phyloP scores from a whole-genome alignment of 257 asterid genomes.

The Cinchona pubescens region DNA sequence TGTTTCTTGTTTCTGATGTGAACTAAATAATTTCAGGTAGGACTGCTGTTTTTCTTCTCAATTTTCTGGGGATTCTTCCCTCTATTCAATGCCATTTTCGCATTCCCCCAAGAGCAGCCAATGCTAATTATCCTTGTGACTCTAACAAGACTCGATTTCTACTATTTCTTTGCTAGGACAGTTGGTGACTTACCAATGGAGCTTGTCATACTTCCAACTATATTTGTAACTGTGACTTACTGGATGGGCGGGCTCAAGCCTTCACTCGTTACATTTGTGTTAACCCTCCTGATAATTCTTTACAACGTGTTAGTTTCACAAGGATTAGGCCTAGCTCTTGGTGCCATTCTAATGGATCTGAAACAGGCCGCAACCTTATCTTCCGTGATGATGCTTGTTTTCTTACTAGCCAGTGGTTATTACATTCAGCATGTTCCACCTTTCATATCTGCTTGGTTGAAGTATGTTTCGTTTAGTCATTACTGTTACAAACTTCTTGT shows the following conservation, averaged over 20 bases:
- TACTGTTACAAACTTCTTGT: slow-evolving; percentile 65
- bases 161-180: slow-evolving; percentile 70
- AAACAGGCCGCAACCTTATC: slow-evolving; percentile 66
- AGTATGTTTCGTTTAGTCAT: slow-evolving; percentile 68
- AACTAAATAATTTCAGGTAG: slow-evolving; percentile 47
- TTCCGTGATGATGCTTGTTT: slow-evolving; percentile 70
- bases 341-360: slow-evolving; percentile 72
- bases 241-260: slow-evolving; percentile 92
- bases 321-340: slow-evolving; percentile 83
- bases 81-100: slow-evolving; percentile 59
- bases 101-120: slow-evolving; percentile 71
- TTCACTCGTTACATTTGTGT: slow-evolving; percentile 43
- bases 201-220: slow-evolving; percentile 74
- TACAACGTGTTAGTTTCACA: slow-evolving; percentile 75
- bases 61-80: slow-evolving; percentile 91
- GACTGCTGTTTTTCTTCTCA: slow-evolving; percentile 79
- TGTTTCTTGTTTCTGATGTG: neutral
- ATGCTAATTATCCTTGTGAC: slow-evolving; percentile 49
- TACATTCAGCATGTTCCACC: slow-evolving; percentile 73
- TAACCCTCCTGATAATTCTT: slow-evolving; percentile 56
- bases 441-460: slow-evolving; percentile 66
- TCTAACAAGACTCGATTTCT: slow-evolving; percentile 76
- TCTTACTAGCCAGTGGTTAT: slow-evolving; percentile 69
- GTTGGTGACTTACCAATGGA: slow-evolving; percentile 84
- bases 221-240: slow-evolving; percentile 56